phyloP scores from a whole-genome alignment of 768 basidiomycete species.

The Cyclocybe cylindracea region DNA sequence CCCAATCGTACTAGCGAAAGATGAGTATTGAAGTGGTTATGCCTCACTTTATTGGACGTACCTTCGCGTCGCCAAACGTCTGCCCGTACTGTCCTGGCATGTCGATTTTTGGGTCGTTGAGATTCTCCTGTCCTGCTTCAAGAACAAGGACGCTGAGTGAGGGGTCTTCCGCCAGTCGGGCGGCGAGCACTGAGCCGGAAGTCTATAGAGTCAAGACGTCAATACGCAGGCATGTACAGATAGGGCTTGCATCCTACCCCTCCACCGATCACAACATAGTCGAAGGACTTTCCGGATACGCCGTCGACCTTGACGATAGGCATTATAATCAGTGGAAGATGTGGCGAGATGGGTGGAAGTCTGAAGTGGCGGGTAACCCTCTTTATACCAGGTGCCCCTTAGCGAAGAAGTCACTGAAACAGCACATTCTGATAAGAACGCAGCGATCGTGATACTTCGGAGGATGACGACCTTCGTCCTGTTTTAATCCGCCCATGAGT shows the following conservation, averaged over 20 bases:
- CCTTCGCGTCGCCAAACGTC: conserved; percentile 27
- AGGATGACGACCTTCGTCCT: too few species aligned
- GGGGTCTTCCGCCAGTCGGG: conserved; percentile 32
- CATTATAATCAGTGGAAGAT: conserved; percentile 2
- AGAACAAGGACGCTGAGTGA: conserved; percentile 34
- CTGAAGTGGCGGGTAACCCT: too few species aligned
- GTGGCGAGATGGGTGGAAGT: too few species aligned
- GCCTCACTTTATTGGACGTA: conserved; percentile 4
- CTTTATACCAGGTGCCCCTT: too few species aligned
- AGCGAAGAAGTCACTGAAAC: too few species aligned
- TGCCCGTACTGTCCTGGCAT: conserved; percentile 31
- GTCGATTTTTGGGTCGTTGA: conserved; percentile 34
- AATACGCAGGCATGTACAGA: background rate
- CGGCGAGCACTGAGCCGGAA: conserved; percentile 29
- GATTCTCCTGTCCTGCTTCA: conserved; percentile 34
- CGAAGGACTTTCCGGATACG: conserved; percentile 8
- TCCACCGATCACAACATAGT: conserved; percentile 19
- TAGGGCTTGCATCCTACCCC: conserved; percentile 8
- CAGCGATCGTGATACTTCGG: too few species aligned
- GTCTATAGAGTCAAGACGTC: conserved; percentile 6
- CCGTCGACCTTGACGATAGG: conserved; percentile 10
- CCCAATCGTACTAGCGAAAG: conserved; percentile 35
- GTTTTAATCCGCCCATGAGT: too few species aligned
- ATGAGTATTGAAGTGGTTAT: background rate
- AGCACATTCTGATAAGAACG: too few species aligned